phyloP scores from a whole-genome alignment of 1,139 yeast species.

The Kodamaea sp. region DNA sequence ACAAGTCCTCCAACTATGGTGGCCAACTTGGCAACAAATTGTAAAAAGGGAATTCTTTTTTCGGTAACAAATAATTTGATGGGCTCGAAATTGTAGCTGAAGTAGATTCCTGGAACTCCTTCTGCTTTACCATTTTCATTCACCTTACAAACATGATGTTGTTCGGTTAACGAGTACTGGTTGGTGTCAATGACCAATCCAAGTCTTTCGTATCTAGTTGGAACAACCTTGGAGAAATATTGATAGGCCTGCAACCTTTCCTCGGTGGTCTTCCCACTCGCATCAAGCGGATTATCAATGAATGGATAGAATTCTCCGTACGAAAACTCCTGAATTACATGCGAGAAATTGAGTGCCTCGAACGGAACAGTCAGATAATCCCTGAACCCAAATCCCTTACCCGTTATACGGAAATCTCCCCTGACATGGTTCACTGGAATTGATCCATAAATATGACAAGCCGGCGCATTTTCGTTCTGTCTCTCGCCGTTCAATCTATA shows the following conservation, averaged over 20 bases:
- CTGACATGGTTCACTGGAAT: slow-evolving; percentile 83
- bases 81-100: slow-evolving; percentile 88
- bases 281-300: slow-evolving; percentile 82
- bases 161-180: slow-evolving; percentile 81
- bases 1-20: slow-evolving; percentile 78
- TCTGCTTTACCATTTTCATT: slow-evolving; percentile 26
- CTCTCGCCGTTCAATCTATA: slow-evolving; percentile 47
- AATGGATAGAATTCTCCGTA: slow-evolving; percentile 90
- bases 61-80: slow-evolving; percentile 71
- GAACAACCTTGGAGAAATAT: slow-evolving; percentile 79
- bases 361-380: slow-evolving; percentile 46
- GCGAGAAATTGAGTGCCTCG: slow-evolving; percentile 73
- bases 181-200: slow-evolving; percentile 78
- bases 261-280: slow-evolving; percentile 57
- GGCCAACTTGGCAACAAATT: slow-evolving; percentile 74
- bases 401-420: slow-evolving; percentile 86
- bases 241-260: slow-evolving; percentile 50
- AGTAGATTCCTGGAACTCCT: slow-evolving; percentile 74
- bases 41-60: slow-evolving; percentile 70
- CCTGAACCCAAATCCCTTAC: slow-evolving; percentile 64
- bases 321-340: slow-evolving; percentile 81
- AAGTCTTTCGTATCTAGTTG: slow-evolving; percentile 71
- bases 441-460: slow-evolving; percentile 87
- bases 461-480: slow-evolving; percentile 58
- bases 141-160: slow-evolving; percentile 27